Evolutionary conservation across 78 protist genomes (phyloP), one percentile per base, ranked within the genome.

Genomic region (Creolimax fragrantissima): DNA sequence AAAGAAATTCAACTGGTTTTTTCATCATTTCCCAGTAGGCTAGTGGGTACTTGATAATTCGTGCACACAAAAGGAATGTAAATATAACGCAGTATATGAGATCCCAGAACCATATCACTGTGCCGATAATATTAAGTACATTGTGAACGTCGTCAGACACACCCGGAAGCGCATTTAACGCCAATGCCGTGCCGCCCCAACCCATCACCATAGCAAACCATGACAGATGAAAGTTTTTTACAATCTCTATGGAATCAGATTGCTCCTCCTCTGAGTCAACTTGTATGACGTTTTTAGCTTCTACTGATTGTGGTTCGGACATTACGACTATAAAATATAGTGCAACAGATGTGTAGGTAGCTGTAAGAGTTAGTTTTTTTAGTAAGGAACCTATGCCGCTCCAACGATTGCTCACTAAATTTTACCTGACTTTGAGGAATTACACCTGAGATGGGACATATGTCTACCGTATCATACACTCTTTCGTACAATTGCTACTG

Each of bases 181-280:
- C 86, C 42, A 83, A 41, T 1, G 86, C 86, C 44, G 86, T 83
- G 35, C 86, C 86, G 37, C 86, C 86, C 86, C 86, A 83, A 24
- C 86, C 86, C 86, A 83, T 83, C 42, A 24, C 35, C 86, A 83
- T 83, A 5, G 42, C 86, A 11, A 83, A 83, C 86, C 86, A 83
- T 2, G 41, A 36, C 5, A 83, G 7, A 0, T 83, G 86, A 1
- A 83, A 83, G 7, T 83, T 83, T 41, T 83, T 83, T 36, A 83
- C 37, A 1, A 83, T 83, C 6, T 1, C 7, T 24, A 58, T 17
- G 11, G 74, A 24, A 32, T 58, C 24, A 17, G 74, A 24, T 17
- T 58, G 39, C 74, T 32, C 24, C 74, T 58, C 74, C 74, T 17
- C 11, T 58, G 74, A 32, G 74, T 32, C 24, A 58, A 24, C 74